A percentile compares a stretch with the other conserved stretches of the same genome.
phyloP scores from a whole-genome alignment of 305 asterid genomes.

The Plantago rigida region DNA sequence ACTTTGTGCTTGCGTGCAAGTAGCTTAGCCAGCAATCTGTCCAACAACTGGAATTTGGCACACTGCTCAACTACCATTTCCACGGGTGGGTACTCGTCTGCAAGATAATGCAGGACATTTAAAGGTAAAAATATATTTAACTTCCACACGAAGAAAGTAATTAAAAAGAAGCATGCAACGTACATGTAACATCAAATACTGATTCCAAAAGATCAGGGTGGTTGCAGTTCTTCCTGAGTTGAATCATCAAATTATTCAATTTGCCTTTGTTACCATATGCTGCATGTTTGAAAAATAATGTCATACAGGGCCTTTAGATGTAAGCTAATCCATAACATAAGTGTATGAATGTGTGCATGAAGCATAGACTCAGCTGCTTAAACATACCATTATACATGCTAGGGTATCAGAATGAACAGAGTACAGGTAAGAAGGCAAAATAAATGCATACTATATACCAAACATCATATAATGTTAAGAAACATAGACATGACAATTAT shows the following conservation, averaged over 20 bases:
- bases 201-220: conserved; percentile 96
- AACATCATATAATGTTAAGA: background rate
- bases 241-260: conserved; percentile 77
- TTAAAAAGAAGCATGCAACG: conserved; percentile 28
- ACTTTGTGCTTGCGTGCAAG: conserved; percentile 81
- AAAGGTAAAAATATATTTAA: conserved; percentile 9
- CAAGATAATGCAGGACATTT: conserved; percentile 16
- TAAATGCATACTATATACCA: background rate
- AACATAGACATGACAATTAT: too few relatives aligned
- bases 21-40: conserved; percentile 60
- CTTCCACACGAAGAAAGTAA: background rate
- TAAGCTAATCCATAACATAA: background rate
- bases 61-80: conserved; percentile 80
- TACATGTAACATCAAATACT: conserved; percentile 72
- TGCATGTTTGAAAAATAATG: conserved; percentile 36
- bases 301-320: conserved; percentile 1
- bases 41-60: conserved; percentile 83
- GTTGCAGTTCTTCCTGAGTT: conserved; percentile 89
- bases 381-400: background rate
- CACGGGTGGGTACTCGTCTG: conserved; percentile 71
- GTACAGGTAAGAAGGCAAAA: conserved; percentile 8
- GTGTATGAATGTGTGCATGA: background rate
- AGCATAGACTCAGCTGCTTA: background rate
- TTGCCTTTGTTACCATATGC: conserved; percentile 60
- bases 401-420: background rate